A percentile compares a stretch with the other conserved stretches of the same genome.
These are phyloP conservation scores for Medicago lupulina DNA, from an alignment of 306 rosid genomes.

Conservation along the genomic window DNA sequence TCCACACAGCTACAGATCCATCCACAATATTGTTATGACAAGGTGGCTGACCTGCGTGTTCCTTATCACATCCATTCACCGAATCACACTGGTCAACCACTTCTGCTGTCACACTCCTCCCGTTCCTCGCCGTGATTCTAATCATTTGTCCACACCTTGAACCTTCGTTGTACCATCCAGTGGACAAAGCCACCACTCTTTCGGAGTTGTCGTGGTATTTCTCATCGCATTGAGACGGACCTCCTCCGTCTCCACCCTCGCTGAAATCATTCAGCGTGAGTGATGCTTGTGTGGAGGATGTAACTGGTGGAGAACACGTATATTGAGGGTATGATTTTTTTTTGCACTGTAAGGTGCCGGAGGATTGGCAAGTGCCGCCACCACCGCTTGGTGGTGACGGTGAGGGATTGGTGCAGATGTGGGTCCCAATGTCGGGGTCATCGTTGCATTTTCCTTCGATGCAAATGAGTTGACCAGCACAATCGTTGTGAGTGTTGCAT, in stretches of 20 bases:
- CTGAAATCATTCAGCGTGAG: constrained; percentile 55
- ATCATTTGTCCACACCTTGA: constrained; percentile 52
- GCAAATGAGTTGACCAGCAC: constrained; percentile 60
- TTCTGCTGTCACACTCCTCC: constrained; percentile 46
- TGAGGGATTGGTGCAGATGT: constrained; percentile 16
- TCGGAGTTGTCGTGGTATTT: constrained; percentile 40
- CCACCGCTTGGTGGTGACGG: neutral
- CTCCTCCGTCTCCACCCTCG: constrained; percentile 51
- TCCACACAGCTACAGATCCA: constrained; percentile 63
- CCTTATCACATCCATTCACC: constrained; percentile 48
- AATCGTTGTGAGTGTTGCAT: constrained; percentile 49
- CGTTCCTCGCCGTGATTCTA: constrained; percentile 41
- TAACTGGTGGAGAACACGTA: constrained; percentile 36
- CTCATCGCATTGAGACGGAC: constrained; percentile 46
- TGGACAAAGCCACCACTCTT: constrained; percentile 57
- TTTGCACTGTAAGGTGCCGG: neutral
- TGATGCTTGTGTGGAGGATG: constrained; percentile 37
- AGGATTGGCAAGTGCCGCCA: neutral
- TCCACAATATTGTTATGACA: constrained; percentile 60
- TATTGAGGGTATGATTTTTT: constrained; percentile 30
- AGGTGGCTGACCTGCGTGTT: constrained; percentile 55
- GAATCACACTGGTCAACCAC: constrained; percentile 74
- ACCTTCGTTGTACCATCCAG: constrained; percentile 53
- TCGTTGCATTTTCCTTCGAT: constrained; percentile 54
- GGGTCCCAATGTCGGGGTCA: constrained; percentile 53